Base-by-base conservation (phyloP, 2,329 filamentous ascomycete species). In the Paraphoma sp. region DNA sequence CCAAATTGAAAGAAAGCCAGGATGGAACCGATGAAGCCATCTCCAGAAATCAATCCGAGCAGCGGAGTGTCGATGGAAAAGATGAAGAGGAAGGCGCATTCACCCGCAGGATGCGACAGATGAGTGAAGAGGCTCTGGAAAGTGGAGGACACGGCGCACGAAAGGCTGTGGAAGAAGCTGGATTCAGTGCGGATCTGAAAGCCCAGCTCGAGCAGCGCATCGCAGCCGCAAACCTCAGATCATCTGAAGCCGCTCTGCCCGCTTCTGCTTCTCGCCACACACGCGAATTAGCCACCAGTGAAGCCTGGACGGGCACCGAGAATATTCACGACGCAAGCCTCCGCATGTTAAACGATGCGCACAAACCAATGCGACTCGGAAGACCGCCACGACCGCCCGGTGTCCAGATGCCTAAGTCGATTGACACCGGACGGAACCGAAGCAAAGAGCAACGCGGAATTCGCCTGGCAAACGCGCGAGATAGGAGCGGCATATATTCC, bases 291-390 rank as follows among this genome's bases (percentile, higher is more conserved):
- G 92, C 92, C 1, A 81, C 84, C 0, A 86, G 88, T 6, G 79
- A 84, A 54, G 84, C 89, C 1, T 99, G 95, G 95, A 87, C 85
- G 0, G 95, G 94, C 2, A 82, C 84, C 11, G 95, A 98, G 77
- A 81, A 80, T 5, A 79, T 89, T 1, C 86, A 89, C 65, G 93
- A 97, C 73, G 84, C 89, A 0, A 88, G 92, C 18, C 79, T 96
- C 47, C 87, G 95, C 31, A 98, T 98, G 85, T 80, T 89, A 9
- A 83, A 85, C 45, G 86, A 88, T 66, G 81, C 84, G 14, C 83
- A 85, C 65, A 88, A 87, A 69, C 85, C 84, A 3, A 41, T 78
- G 53, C 64, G 67, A 38, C n/a, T 65, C 7, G 57, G 62, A 17
- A 60, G 61, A 40, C 64, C 63, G 6, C 57, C 55, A 23, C 59